These are phyloP conservation scores for Echium plantagineum DNA, from an alignment of 257 asterid genomes.

Conservation along the genomic window DNA sequence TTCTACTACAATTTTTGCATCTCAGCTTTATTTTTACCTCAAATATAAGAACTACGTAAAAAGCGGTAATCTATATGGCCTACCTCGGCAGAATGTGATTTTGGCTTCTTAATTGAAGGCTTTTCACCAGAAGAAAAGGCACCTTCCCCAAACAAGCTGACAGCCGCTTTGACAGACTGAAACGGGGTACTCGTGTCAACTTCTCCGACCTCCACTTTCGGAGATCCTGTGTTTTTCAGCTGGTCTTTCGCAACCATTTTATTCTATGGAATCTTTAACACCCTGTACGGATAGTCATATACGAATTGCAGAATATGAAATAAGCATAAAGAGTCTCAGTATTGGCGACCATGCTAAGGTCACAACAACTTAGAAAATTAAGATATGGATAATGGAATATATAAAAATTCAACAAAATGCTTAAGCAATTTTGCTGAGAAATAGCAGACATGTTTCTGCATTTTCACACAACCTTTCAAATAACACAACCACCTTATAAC, in stretches of 20 bases:
- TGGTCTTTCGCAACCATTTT: constrained; percentile 80
- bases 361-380: neutral
- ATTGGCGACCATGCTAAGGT: neutral
- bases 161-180: constrained; percentile 96
- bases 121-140: constrained; percentile 65
- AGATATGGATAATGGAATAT: neutral
- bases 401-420: no score
- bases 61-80: neutral
- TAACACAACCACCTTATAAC: neutral
- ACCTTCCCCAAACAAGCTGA: constrained; percentile 81
- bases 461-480: no score
- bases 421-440: neutral
- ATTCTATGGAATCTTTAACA: constrained; percentile 5
- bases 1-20: neutral
- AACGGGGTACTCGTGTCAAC: constrained; percentile 91
- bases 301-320: constrained; percentile 2
- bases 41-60: neutral
- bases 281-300: constrained; percentile 23
- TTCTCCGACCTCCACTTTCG: constrained; percentile 73
- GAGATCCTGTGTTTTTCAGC: constrained; percentile 46
- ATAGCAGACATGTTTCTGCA: no score
- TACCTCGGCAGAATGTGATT: constrained; percentile 73
- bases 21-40: neutral
- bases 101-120: constrained; percentile 50
- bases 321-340: neutral